Percentiles rank a stretch among this genome's conserved stretches.
Conservation (phyloP, 1,139 yeast species). For the Lodderomyces pseudojiufengensis region DNA sequence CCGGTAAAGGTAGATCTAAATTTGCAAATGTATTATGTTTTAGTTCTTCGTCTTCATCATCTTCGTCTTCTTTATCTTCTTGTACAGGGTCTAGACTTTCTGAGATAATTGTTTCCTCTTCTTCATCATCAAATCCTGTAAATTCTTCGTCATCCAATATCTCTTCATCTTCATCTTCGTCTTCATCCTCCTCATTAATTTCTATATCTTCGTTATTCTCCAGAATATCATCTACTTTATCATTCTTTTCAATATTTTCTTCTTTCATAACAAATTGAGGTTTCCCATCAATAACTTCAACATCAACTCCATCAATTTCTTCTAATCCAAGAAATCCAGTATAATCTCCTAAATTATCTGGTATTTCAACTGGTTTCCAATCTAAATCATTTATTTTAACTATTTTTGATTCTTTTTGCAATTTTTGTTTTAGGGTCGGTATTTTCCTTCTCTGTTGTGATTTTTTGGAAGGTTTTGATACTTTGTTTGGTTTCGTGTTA, state of each 20-base stretch:
- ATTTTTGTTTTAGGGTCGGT: slow-evolving; percentile 32
- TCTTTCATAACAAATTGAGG: slow-evolving; percentile 60
- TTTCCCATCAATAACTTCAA: slow-evolving; percentile 61
- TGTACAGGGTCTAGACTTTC: not conserved
- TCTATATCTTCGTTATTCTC: slow-evolving; percentile 12
- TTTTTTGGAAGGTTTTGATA: slow-evolving; percentile 6
- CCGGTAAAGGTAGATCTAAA: slow-evolving; percentile 31
- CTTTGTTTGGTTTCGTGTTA: slow-evolving; percentile 6
- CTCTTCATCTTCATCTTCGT: slow-evolving; percentile 12
- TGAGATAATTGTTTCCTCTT: slow-evolving; percentile 8
- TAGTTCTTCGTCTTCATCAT: slow-evolving; percentile 14
- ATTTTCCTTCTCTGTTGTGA: slow-evolving; percentile 13
- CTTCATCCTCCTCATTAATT: slow-evolving; percentile 16
- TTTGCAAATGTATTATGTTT: slow-evolving; percentile 23
- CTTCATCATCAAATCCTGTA: slow-evolving; percentile 25
- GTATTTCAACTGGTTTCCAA: slow-evolving; percentile 83
- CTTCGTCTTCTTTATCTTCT: slow-evolving; percentile 3
- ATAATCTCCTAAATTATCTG: slow-evolving; percentile 80
- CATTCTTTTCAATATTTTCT: slow-evolving; percentile 15
- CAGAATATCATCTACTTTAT: slow-evolving; percentile 15
- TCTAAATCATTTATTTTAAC: slow-evolving; percentile 50
- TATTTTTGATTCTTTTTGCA: slow-evolving; percentile 34
- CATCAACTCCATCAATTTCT: slow-evolving; percentile 90
- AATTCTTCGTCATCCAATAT: slow-evolving; percentile 20
- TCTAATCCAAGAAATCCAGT: slow-evolving; percentile 91